A percentile compares a stretch with the other conserved stretches of the same genome.
Conservation (phyloP, 495 filamentous ascomycete genomes). For the Tuber borchii region DNA sequence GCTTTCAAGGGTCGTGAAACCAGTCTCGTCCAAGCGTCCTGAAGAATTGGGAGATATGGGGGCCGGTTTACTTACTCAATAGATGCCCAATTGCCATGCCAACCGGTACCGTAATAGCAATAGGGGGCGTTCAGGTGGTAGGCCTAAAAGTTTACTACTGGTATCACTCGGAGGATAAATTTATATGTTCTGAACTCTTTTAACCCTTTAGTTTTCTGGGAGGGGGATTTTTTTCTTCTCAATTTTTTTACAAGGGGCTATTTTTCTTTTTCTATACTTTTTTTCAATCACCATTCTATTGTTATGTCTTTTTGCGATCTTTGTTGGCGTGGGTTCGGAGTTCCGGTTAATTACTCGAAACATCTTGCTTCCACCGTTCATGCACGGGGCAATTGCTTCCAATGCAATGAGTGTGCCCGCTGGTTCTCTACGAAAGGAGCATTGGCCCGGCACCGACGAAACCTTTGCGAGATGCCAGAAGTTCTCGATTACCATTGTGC, state of each 20-base stretch:
- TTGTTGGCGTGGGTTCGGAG: conserved; percentile 1
- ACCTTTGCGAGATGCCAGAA: neutral
- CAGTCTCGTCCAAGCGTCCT: neutral
- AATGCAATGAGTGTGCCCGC: neutral
- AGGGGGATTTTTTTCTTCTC: neutral
- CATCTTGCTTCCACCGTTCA: neutral
- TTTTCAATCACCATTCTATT: neutral
- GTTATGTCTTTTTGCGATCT: neutral
- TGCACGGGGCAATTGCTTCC: neutral
- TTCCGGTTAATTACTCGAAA: neutral
- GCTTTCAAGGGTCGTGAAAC: neutral
- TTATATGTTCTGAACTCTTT: neutral
- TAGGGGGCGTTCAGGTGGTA: neutral
- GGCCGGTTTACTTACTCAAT: neutral
- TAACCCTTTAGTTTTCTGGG: neutral
- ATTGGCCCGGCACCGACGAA: neutral
- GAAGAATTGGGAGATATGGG: neutral
- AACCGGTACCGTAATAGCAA: neutral
- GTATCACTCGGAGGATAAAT: conserved; percentile 3
- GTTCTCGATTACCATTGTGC: neutral
- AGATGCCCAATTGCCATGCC: neutral
- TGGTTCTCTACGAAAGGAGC: neutral
- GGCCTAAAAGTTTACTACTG: neutral
- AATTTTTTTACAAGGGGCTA: neutral
- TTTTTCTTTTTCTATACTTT: neutral